phyloP scores from a whole-genome alignment of 176 grass and related monocot genomes.

The Oryza glumipatula region DNA sequence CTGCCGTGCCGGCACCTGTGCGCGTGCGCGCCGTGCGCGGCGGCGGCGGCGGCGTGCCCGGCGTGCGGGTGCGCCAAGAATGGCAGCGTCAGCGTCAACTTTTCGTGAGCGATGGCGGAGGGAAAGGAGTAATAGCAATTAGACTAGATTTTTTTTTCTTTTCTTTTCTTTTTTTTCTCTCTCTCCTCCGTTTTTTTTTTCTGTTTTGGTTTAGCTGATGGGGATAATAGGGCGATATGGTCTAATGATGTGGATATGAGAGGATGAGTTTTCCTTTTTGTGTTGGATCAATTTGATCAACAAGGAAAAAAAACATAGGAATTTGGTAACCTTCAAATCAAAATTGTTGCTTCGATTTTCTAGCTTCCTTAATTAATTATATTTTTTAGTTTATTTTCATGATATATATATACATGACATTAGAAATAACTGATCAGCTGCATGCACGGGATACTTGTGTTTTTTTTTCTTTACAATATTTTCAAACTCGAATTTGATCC shows the following conservation, averaged over 20 bases:
- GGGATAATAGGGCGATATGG: not conserved
- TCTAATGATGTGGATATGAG: conserved; percentile 32
- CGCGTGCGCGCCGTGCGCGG: conserved; percentile 66
- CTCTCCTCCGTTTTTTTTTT: not conserved
- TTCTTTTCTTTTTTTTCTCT: not conserved
- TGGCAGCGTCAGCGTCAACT: conserved; percentile 70
- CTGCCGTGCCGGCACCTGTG: conserved; percentile 86
- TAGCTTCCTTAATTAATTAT: not conserved
- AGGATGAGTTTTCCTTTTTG: conserved; percentile 12
- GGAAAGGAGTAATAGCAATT: conserved; percentile 29
- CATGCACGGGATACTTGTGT: not conserved
- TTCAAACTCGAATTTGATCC: not conserved
- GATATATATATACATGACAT: too few relatives aligned
- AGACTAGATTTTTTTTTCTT: conserved; percentile 22
- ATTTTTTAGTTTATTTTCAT: not conserved
- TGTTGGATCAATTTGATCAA: conserved; percentile 22
- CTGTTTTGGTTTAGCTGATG: not conserved
- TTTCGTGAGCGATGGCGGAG: conserved; percentile 42
- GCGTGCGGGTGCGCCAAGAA: conserved; percentile 61
- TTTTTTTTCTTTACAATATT: not conserved
- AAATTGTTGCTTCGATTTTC: conserved; percentile 2
- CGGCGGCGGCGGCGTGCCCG: conserved; percentile 54
- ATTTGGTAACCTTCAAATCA: not conserved
- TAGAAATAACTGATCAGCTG: too few relatives aligned
- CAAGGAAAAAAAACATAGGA: not conserved